phyloP scores from a whole-genome alignment of 2,329 filamentous ascomycete genomes.

The Diaporthe citrichinensis region DNA sequence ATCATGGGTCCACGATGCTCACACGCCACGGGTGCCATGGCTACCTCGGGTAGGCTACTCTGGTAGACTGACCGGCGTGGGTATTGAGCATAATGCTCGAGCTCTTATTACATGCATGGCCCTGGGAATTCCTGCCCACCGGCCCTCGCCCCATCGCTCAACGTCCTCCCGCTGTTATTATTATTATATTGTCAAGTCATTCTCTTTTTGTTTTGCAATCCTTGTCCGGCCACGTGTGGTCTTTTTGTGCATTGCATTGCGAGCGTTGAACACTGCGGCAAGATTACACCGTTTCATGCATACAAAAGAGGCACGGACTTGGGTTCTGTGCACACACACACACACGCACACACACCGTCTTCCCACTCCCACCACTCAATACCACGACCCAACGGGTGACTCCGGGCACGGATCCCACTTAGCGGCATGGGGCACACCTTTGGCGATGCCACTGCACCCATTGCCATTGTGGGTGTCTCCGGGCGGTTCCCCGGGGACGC shows the following conservation, averaged over 20 bases:
- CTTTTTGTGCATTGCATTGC: neutral
- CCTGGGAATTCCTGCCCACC: neutral
- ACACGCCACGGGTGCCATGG: neutral
- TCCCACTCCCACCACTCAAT: neutral
- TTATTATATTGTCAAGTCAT: neutral
- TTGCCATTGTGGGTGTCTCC: conserved; percentile 24
- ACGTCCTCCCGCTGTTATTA: neutral
- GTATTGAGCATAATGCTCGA: conserved; percentile 4
- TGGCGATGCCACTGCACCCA: conserved; percentile 6
- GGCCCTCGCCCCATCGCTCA: neutral
- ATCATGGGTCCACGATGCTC: conserved; percentile 1
- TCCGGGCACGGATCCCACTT: neutral
- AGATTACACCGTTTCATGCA: conserved; percentile 21
- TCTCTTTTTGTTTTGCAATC: neutral
- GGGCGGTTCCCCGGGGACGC: conserved; percentile 26
- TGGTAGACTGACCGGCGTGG: neutral
- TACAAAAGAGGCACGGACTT: conserved; percentile 14
- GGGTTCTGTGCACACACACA: no score
- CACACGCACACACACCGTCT: neutral
- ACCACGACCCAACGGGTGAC: neutral
- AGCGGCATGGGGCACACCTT: conserved; percentile 2
- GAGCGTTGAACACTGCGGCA: neutral
- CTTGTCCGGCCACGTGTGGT: conserved; percentile 16
- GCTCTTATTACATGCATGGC: conserved; percentile 17
- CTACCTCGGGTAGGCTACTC: neutral